Evolutionary conservation across 495 filamentous ascomycete species (phyloP).

Genomic region (Gamarada debralockiae): DNA sequence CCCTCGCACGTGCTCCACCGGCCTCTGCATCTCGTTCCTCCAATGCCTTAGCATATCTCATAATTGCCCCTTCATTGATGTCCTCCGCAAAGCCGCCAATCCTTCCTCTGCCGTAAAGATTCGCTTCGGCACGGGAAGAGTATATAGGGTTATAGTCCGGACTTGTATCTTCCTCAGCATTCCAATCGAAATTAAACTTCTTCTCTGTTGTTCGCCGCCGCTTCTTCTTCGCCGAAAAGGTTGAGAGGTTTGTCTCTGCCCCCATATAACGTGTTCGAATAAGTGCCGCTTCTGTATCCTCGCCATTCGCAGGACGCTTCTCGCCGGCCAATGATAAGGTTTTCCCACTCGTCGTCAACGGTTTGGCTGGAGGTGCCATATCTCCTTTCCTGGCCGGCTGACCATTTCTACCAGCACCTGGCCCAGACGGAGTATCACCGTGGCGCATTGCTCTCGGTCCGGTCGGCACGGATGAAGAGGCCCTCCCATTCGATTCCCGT

Average conservation of each 20-base stretch:
- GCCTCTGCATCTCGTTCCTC: constrained; percentile 76
- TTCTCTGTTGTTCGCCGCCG: constrained; percentile 87
- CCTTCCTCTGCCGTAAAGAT: constrained; percentile 76
- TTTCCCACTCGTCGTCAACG: constrained; percentile 27
- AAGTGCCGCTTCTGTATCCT: constrained; percentile 73
- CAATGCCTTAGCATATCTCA: constrained; percentile 75
- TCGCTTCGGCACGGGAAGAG: constrained; percentile 64
- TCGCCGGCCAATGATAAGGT: constrained; percentile 33
- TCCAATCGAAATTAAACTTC: constrained; percentile 99
- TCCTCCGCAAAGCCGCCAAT: constrained; percentile 84
- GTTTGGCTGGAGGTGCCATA: constrained; percentile 34
- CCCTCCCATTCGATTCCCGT: constrained; percentile 15
- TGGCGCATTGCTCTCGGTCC: constrained; percentile 75
- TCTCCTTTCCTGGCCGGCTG: constrained; percentile 23
- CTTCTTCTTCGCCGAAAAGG: constrained; percentile 96
- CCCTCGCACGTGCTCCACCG: constrained; percentile 69
- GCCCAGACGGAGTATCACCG: constrained; percentile 44
- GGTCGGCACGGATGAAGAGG: constrained; percentile 53
- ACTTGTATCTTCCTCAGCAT: constrained; percentile 91
- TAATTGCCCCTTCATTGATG: constrained; percentile 60
- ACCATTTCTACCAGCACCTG: constrained; percentile 46
- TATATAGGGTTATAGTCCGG: constrained; percentile 88
- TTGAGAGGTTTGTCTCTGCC: constrained; percentile 78
- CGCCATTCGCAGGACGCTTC: constrained; percentile 56
- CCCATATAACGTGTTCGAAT: constrained; percentile 90